These are phyloP conservation scores for Xylaria intraflava DNA, from an alignment of 495 filamentous ascomycete genomes.

Conservation along the genomic window DNA sequence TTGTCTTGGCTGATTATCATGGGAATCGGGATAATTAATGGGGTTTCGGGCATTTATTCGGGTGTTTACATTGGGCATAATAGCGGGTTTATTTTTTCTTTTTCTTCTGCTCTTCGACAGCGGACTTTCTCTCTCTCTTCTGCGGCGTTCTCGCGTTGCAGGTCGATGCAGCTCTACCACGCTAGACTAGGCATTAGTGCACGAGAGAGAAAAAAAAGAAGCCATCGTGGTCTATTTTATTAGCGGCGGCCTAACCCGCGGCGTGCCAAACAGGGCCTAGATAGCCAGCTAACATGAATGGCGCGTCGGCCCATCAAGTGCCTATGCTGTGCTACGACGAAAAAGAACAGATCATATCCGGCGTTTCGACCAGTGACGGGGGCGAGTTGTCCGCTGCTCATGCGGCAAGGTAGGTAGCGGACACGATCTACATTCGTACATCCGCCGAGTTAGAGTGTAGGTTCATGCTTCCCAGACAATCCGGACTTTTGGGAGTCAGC, in stretches of 20 bases:
- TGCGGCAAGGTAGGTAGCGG: no score
- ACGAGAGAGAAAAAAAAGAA: not conserved
- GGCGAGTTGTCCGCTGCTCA: not conserved
- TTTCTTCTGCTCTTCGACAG: no score
- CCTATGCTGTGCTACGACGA: not conserved
- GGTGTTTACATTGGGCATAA: no score
- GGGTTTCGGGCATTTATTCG: no score
- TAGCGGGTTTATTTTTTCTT: not conserved
- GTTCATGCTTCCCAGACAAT: not conserved
- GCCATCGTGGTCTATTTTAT: not conserved
- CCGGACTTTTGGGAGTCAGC: conserved; percentile 1
- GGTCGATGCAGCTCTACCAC: no score
- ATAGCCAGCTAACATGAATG: not conserved
- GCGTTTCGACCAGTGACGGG: conserved; percentile 1
- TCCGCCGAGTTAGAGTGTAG: not conserved
- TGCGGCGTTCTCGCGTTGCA: not conserved
- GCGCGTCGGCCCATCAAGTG: not conserved
- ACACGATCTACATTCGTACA: not conserved
- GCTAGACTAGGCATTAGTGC: not conserved
- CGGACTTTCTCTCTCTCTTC: no score
- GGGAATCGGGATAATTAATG: no score
- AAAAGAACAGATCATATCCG: not conserved
- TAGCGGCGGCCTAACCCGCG: conserved; percentile 8
- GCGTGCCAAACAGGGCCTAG: not conserved
- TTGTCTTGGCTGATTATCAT: no score